Base-by-base conservation (phyloP, 1,284 basidiomycete genomes). In the Cryptococcus sp. region DNA sequence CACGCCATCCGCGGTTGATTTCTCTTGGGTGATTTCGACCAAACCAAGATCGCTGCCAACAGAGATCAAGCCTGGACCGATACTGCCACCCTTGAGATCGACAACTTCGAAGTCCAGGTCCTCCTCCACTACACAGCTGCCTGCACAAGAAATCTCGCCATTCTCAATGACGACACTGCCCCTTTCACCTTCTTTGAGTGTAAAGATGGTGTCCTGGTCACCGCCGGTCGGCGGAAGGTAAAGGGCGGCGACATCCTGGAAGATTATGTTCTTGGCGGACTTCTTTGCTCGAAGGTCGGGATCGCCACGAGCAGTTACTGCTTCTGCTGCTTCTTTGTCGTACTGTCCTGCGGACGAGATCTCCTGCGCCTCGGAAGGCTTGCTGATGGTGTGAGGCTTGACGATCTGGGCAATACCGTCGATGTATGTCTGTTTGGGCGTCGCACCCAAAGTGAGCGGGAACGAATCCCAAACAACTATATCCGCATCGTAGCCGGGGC, bases 391-490 rank as follows among this genome's bases (percentile, higher is more conserved):
- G 40, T 68, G 64, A 1, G 78, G 72, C 3, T 65, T 52, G 52
- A 76, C 64, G 49, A 78, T 69, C 63, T 84, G 82, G 0, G 78
- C 63, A 40, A 81, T 80, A 22, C 82, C 83, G 78, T 84, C 68
- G 84, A 92, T 67, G 83, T 89, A 67, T 80, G 82, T 81, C 61
- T 83, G 80, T 25, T 78, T 74, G 1, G 83, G 83, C 1, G 81
- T 83, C 0, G 82, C 81, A n/a, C 81, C 81, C 3, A 93, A 80
- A 0, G 85, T 79, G 26, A 94, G 82, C 0, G 91, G 91, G 75
- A 92, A 91, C 22, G 85, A 87, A 65, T 93, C 89, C 91, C 92
- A 94, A 4, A 94, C 81, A 17, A 93, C 89, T n/a, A 94, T 65
- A 74, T 93, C 74, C 39, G 77, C 76, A 59, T 77, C 79, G 60